phyloP scores from a whole-genome alignment of 352 stramenopile genomes.

The Pythium aristosporum region DNA sequence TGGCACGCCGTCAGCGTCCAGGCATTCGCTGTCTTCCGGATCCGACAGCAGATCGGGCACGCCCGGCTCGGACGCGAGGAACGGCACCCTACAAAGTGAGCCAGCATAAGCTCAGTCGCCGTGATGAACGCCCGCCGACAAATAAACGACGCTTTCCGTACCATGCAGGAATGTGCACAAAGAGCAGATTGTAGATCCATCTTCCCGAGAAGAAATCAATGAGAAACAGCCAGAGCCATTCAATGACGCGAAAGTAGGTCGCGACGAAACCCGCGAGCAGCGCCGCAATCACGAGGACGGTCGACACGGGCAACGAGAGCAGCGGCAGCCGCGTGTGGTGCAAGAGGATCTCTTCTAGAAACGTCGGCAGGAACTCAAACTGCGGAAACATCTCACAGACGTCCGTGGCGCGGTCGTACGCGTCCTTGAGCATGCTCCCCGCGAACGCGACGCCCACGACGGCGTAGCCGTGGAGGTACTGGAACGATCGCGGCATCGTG shows the following conservation, averaged over 20 bases:
- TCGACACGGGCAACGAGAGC: slow-evolving; percentile 38
- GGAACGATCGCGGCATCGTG: slow-evolving; percentile 20
- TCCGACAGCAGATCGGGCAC: slow-evolving; percentile 71
- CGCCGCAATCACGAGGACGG: slow-evolving; percentile 40
- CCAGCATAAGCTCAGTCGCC: not conserved
- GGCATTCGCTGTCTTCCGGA: slow-evolving; percentile 26
- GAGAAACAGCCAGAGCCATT: slow-evolving; percentile 45
- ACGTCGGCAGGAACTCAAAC: slow-evolving; percentile 57
- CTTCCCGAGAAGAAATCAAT: slow-evolving; percentile 50
- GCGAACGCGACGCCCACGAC: slow-evolving; percentile 38
- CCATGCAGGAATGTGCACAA: slow-evolving; percentile 49
- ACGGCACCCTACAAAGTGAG: slow-evolving; percentile 41
- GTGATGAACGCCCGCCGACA: not conserved
- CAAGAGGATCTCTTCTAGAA: slow-evolving; percentile 53
- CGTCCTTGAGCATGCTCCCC: slow-evolving; percentile 46
- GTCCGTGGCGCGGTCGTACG: slow-evolving; percentile 36
- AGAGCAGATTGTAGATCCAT: slow-evolving; percentile 55
- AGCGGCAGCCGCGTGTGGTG: slow-evolving; percentile 58
- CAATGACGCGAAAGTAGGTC: slow-evolving; percentile 38
- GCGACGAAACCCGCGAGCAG: slow-evolving; percentile 35
- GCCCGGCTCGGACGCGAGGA: slow-evolving; percentile 46
- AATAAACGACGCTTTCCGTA: slow-evolving; percentile 28
- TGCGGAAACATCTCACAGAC: slow-evolving; percentile 67
- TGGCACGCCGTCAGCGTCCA: slow-evolving; percentile 20
- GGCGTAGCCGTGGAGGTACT: slow-evolving; percentile 49